Conservation (phyloP, 1,139 yeast species). For the Yamadazyma triangularis region DNA sequence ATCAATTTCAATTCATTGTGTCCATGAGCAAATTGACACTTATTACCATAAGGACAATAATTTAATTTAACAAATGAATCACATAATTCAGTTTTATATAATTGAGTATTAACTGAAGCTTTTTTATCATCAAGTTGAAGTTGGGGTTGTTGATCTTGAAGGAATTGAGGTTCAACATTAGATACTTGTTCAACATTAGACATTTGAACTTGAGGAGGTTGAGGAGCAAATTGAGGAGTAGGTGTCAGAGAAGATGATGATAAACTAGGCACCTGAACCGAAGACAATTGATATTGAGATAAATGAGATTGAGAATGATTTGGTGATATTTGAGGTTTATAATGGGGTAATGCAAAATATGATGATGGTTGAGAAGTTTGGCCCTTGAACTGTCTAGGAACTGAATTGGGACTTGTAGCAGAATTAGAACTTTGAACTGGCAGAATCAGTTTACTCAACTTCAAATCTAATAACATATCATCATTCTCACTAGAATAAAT, state of each 20-base stretch:
- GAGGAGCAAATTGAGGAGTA: not conserved
- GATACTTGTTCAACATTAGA: not conserved
- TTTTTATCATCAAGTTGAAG: constrained; percentile 9
- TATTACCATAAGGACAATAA: constrained; percentile 78
- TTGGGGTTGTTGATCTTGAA: no score
- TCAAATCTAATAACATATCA: not conserved
- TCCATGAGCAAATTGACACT: constrained; percentile 96
- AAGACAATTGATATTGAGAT: not conserved
- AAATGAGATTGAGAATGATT: not conserved
- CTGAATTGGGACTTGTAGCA: not conserved
- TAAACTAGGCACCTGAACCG: not conserved
- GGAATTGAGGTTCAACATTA: not conserved
- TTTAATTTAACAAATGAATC: constrained; percentile 73
- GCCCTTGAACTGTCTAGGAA: not conserved
- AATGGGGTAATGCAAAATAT: not conserved
- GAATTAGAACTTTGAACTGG: not conserved
- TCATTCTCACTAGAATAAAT: not conserved
- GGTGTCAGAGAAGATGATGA: no score
- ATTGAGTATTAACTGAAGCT: constrained; percentile 52
- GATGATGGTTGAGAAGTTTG: not conserved
- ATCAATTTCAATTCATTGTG: constrained; percentile 66
- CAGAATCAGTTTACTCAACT: not conserved
- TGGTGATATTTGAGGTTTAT: not conserved
- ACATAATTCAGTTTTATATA: constrained; percentile 89
- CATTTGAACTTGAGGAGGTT: not conserved